These are phyloP conservation scores for Phytopythium litorale DNA, from an alignment of 352 stramenopile species.

Conservation along the genomic window DNA sequence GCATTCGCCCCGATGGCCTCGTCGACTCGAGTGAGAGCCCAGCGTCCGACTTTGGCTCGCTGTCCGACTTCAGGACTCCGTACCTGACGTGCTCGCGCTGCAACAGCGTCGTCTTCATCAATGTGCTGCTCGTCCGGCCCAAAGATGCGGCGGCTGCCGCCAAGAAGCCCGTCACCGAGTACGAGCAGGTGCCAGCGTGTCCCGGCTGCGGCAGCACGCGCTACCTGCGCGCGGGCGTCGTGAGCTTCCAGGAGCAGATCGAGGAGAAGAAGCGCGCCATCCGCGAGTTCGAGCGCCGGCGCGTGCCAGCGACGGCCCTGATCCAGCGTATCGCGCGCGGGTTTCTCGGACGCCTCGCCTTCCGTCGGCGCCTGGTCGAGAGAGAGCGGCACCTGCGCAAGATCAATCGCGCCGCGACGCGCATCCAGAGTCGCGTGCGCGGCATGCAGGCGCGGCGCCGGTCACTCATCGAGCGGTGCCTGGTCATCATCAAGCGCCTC, in stretches of 20 bases:
- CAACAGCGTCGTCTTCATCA: conserved; percentile 77
- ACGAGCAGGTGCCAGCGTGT: conserved; percentile 60
- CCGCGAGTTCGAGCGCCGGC: conserved; percentile 59
- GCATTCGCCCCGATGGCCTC: background rate
- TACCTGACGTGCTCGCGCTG: conserved; percentile 77
- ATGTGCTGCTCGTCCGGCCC: conserved; percentile 44
- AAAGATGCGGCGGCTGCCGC: conserved; percentile 13
- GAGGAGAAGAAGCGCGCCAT: conserved; percentile 54
- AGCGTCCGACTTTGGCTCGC: background rate
- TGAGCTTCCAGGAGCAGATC: conserved; percentile 79
- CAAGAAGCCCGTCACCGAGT: conserved; percentile 17
- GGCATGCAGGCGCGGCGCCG: conserved; percentile 56
- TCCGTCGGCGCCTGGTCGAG: conserved; percentile 36
- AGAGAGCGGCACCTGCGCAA: conserved; percentile 43
- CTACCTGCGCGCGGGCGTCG: conserved; percentile 62
- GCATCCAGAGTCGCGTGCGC: conserved; percentile 56
- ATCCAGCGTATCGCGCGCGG: conserved; percentile 61
- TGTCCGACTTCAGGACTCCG: conserved; percentile 39
- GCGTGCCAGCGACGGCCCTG: conserved; percentile 43
- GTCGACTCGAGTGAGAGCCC: background rate
- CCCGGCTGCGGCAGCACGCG: conserved; percentile 61
- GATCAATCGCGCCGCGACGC: conserved; percentile 45
- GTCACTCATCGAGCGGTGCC: conserved; percentile 61
- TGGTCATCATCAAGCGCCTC: conserved; percentile 53
- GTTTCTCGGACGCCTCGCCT: conserved; percentile 57